phyloP scores from a whole-genome alignment of 1,284 basidiomycete genomes.

The Rhodotorula sp. region DNA sequence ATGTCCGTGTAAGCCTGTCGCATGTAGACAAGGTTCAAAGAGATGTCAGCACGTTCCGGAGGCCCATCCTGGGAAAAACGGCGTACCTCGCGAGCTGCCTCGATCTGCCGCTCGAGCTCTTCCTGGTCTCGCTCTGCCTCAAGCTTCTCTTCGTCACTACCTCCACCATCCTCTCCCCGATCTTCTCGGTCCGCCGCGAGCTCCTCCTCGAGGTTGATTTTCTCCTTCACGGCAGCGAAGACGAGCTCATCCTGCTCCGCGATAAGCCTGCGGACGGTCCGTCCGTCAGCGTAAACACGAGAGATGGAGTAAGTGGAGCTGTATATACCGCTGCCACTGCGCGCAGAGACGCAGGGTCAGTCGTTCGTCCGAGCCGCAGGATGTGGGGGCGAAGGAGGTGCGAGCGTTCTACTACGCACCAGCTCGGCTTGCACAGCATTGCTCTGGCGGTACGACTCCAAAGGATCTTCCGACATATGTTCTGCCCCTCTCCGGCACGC shows the following conservation, averaged over 20 bases:
- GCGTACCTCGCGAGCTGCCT: not conserved
- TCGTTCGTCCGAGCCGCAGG: not conserved
- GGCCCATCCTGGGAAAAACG: no score
- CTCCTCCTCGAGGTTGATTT: not conserved
- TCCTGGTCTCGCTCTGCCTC: not conserved
- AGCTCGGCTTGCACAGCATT: no score
- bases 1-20: not conserved
- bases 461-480: no score
- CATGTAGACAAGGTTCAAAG: no score
- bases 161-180: not conserved
- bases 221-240: not conserved
- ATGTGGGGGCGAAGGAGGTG: not conserved
- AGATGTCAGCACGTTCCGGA: no score
- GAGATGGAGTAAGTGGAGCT: not conserved
- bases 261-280: not conserved
- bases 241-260: not conserved
- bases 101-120: not conserved
- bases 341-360: not conserved
- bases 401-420: not conserved
- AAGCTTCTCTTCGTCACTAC: not conserved
- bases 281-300: no score
- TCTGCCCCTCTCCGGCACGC: no score
- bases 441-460: no score
- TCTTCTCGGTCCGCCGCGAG: not conserved
- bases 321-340: not conserved